Base-by-base conservation (phyloP, 768 basidiomycete genomes). In the Suillus sp. region DNA sequence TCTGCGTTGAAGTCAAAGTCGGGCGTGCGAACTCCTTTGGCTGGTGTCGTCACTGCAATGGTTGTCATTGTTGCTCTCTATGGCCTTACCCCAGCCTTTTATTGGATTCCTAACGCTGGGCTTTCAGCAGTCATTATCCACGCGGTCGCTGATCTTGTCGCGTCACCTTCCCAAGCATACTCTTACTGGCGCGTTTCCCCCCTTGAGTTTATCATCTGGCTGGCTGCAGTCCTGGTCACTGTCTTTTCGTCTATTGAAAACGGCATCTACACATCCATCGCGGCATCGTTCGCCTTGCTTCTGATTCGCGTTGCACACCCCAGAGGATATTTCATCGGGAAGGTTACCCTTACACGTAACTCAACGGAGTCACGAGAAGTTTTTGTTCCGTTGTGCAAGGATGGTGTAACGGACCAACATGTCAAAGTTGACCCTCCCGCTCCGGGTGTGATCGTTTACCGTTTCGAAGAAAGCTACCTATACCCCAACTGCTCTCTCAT, bases 91-190 rank as follows among this genome's bases (percentile, higher is more conserved):
- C 86, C 87, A 27, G 94, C 95, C 42, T 96, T 96, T 84, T 94
- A 83, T 79, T 96, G 90, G 89, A 93, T 93, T 64, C 92, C 92
- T 38, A 86, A 69, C 27, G 90, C 91, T 8, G 87, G 82, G 32
- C 84, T 99, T n/a, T 90, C 93, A 13, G 96, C 96, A 37, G 85
- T 98, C 66, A 96, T 99, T 72, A 96, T 98, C 67, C 95, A 96
- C 72, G 93, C 93, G 43, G 93, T 96, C 20, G 88, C 87, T 7
- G 90, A 91, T 78, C 81, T 99, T 57, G 90, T 99, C 59, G 91
- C 95, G 18, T 86, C 89, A 0, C 97, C 96, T 0, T 75, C 83
- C 53, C 87, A 86, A 72, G 88, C 91, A 18, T 98, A 90, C 77
- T 82, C 84, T 2, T 99, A 89, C 82, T 99, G 97, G 97, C 87